Evolutionary conservation across 306 rosid genomes (phyloP).

Genomic region (Cucumis hystrix): DNA sequence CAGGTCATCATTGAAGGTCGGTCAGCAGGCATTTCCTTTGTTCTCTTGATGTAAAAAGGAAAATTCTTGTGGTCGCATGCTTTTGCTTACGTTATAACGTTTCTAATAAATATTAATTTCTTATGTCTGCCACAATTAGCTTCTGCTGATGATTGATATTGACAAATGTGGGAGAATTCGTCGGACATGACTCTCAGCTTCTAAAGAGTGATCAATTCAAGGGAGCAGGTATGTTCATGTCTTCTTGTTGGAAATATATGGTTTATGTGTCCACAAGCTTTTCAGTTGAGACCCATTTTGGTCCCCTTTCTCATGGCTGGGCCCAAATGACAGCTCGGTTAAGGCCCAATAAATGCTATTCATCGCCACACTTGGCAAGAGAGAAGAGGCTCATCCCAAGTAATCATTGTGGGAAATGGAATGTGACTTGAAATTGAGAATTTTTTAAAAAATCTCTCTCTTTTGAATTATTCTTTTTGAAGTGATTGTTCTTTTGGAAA

Average conservation of each 20-base stretch:
- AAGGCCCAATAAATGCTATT: slow-evolving; percentile 7
- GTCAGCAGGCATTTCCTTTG: background rate
- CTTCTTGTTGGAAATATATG: background rate
- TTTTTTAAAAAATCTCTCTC: background rate
- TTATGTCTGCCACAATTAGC: background rate
- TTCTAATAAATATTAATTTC: background rate
- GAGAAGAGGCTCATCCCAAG: background rate
- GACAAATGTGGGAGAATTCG: background rate
- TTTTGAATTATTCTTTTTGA: background rate
- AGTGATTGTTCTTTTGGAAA: background rate
- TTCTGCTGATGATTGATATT: background rate
- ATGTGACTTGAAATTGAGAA: background rate
- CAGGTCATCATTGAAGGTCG: background rate
- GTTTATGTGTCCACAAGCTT: background rate
- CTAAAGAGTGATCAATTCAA: background rate
- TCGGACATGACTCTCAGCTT: background rate
- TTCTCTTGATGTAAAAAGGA: background rate
- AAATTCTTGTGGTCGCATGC: background rate
- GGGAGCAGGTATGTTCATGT: slow-evolving; percentile 2
- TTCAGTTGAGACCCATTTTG: slow-evolving; percentile 2
- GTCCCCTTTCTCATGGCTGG: background rate
- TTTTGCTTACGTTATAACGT: background rate
- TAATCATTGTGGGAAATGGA: background rate
- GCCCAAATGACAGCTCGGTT: slow-evolving; percentile 5
- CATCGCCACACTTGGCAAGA: background rate